These are phyloP conservation scores for Brasenia schreberi DNA, from an alignment of 164 flowering plant species.

Conservation along the genomic window DNA sequence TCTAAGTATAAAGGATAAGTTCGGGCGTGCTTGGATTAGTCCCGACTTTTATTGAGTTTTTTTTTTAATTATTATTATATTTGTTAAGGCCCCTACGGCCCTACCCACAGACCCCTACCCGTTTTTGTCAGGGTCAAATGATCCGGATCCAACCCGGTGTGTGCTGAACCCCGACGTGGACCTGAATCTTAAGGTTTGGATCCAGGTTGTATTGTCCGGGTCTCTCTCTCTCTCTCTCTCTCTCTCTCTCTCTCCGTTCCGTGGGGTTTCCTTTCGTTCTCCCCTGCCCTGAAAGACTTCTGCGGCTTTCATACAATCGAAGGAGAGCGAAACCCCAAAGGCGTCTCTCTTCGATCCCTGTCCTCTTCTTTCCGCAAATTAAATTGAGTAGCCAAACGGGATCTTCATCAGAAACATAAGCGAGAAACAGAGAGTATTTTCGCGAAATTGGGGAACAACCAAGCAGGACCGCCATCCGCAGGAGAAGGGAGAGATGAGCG, in stretches of 20 bases:
- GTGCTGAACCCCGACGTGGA: no score
- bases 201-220: no score
- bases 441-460: not conserved
- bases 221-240: not conserved
- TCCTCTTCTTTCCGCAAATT: not conserved
- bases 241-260: not conserved
- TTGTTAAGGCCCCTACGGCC: no score
- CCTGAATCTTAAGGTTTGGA: no score
- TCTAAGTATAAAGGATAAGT: no score
- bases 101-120: no score
- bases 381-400: not conserved
- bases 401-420: not conserved
- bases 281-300: not conserved
- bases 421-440: not conserved
- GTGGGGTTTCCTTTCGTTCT: not conserved
- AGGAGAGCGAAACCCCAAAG: not conserved
- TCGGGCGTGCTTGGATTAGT: no score
- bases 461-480: not conserved
- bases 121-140: no score
- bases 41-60: no score
- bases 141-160: no score
- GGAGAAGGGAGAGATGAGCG: slow-evolving; percentile 18
- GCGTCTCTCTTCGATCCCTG: not conserved
- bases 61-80: no score
- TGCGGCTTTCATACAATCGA: not conserved